Conservation (phyloP, 202 grass and related monocot species). For the Digitaria exilis region DNA sequence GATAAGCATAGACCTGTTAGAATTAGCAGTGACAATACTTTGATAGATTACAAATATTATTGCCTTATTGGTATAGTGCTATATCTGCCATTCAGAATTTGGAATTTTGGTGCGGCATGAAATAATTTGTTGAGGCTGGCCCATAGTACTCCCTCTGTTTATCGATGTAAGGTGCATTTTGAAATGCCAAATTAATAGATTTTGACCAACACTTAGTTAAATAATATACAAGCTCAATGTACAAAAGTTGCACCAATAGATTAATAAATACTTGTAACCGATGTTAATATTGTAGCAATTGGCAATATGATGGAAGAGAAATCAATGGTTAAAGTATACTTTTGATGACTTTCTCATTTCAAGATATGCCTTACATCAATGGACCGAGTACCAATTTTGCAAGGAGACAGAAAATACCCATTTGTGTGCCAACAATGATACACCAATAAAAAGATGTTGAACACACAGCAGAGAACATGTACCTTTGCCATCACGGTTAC, state of each 20-base stretch:
- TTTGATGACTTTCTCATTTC: background rate
- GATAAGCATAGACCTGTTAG: background rate
- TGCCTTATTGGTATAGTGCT: too few species aligned
- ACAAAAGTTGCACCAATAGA: background rate
- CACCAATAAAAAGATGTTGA: background rate
- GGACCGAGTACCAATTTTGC: background rate
- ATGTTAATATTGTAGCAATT: background rate
- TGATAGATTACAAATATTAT: background rate
- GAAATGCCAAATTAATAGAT: too few species aligned
- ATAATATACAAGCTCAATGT: background rate
- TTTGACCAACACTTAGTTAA: too few species aligned
- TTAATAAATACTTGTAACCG: background rate
- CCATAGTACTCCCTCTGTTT: background rate
- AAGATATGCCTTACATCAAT: background rate
- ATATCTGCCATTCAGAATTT: background rate
- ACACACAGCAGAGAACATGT: background rate
- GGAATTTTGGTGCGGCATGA: background rate
- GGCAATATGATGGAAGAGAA: background rate
- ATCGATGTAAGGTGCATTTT: too few species aligned
- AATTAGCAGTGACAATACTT: background rate
- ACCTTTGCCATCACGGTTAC: constrained; percentile 64
- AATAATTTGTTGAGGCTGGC: constrained; percentile 1
- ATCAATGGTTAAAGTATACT: background rate
- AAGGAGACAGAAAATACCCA: background rate
- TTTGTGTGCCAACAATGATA: constrained; percentile 18